Evolutionary conservation across 441 rosid species (phyloP).

Genomic region (Gossypium davidsonii): DNA sequence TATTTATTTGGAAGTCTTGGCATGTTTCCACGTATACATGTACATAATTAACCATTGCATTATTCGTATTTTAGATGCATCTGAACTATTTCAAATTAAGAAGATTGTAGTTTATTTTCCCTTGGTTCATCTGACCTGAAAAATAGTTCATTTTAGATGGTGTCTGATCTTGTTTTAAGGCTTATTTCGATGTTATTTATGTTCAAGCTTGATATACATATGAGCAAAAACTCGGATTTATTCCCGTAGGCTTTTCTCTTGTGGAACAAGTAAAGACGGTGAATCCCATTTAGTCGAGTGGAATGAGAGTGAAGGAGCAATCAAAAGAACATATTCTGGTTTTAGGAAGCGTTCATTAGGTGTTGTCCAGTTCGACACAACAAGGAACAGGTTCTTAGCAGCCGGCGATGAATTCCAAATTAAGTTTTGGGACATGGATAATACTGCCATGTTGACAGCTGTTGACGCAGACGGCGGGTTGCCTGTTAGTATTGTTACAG

Average conservation of each 20-base stretch:
- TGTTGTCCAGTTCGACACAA: constrained; percentile 69
- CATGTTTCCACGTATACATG: background rate
- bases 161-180: background rate
- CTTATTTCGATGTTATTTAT: background rate
- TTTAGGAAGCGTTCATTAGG: constrained; percentile 62
- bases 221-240: constrained; percentile 13
- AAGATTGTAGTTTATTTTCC: background rate
- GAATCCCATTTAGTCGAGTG: constrained; percentile 80
- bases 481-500: constrained; percentile 43
- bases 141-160: background rate
- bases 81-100: background rate
- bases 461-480: constrained; percentile 72
- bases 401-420: constrained; percentile 74
- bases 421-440: constrained; percentile 87
- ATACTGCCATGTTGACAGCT: constrained; percentile 40
- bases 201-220: background rate
- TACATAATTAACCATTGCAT: background rate
- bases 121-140: background rate
- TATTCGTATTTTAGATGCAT: background rate
- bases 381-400: constrained; percentile 66
- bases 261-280: constrained; percentile 83
- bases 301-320: constrained; percentile 78
- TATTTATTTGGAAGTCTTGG: background rate
- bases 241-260: constrained; percentile 59
- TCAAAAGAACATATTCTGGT: constrained; percentile 59